phyloP scores from a whole-genome alignment of 2,329 filamentous ascomycete species.

The Lachnellula hyalina region DNA sequence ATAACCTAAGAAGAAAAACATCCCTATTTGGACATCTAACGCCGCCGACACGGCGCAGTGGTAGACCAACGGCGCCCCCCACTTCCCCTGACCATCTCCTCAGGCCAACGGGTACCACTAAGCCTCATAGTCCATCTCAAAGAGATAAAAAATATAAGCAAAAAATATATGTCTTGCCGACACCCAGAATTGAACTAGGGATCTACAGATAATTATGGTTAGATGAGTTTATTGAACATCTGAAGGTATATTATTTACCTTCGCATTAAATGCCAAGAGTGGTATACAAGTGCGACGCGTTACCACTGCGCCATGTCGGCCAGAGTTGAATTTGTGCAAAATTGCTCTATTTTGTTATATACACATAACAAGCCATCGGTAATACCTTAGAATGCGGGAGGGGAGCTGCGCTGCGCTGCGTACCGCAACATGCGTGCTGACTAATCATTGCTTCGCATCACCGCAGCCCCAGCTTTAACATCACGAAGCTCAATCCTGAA shows the following conservation, averaged over 20 bases:
- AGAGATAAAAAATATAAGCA: not conserved
- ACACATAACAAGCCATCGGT: too few species aligned
- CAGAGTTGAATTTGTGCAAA: not conserved
- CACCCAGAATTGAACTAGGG: slow-evolving; percentile 13
- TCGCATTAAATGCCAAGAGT: slow-evolving; percentile 1
- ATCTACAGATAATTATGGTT: not conserved
- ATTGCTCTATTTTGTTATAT: not conserved
- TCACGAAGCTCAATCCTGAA: not conserved
- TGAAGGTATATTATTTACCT: not conserved
- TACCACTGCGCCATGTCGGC: slow-evolving; percentile 1
- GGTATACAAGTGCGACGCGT: slow-evolving; percentile 2
- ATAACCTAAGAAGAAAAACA: too few species aligned
- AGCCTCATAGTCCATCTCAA: too few species aligned
- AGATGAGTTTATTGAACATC: not conserved
- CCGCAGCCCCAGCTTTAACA: not conserved
- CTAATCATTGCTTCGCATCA: too few species aligned
- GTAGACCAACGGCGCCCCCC: too few species aligned
- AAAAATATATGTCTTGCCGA: not conserved
- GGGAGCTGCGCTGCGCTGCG: too few species aligned
- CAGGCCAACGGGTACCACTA: too few species aligned
- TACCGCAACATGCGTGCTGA: too few species aligned
- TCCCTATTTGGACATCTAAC: too few species aligned
- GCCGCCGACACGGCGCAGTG: too few species aligned
- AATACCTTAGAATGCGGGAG: not conserved
- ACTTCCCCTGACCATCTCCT: too few species aligned